Evolutionary conservation across 2,329 filamentous ascomycete genomes (phyloP).

Genomic region (Curvularia verruculosa): DNA sequence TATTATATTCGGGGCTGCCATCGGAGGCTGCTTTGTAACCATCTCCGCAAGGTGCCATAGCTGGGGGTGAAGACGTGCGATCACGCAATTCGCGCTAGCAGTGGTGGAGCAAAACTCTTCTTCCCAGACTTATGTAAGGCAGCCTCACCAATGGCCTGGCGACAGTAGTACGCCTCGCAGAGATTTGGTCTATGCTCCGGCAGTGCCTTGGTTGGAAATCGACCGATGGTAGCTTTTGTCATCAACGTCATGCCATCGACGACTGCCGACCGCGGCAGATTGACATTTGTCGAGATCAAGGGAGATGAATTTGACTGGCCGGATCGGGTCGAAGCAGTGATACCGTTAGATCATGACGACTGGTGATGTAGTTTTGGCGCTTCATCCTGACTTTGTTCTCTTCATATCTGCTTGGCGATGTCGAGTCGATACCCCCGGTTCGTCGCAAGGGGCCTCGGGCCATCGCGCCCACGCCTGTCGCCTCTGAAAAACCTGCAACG

Average conservation of each 20-base stretch:
- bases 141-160: slow-evolving; percentile 26
- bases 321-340: neutral
- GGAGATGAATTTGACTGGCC: neutral
- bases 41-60: slow-evolving; percentile 37
- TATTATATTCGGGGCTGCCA: slow-evolving; percentile 40
- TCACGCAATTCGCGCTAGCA: slow-evolving; percentile 44
- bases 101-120: slow-evolving; percentile 32
- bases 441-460: slow-evolving; percentile 14
- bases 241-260: slow-evolving; percentile 21
- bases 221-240: slow-evolving; percentile 22
- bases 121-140: slow-evolving; percentile 28
- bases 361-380: neutral
- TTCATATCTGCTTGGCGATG: slow-evolving; percentile 12
- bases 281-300: slow-evolving; percentile 4
- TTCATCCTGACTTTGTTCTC: slow-evolving; percentile 17
- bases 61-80: slow-evolving; percentile 41
- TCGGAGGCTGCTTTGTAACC: slow-evolving; percentile 41
- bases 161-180: slow-evolving; percentile 13
- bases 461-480: slow-evolving; percentile 18
- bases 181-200: slow-evolving; percentile 20
- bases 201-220: slow-evolving; percentile 20
- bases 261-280: slow-evolving; percentile 7
- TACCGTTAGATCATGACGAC: neutral
- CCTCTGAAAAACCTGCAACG: slow-evolving; percentile 12
- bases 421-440: slow-evolving; percentile 17